These are phyloP conservation scores for Noccaea caerulescens DNA, from an alignment of 345 rosid species.

Conservation along the genomic window DNA sequence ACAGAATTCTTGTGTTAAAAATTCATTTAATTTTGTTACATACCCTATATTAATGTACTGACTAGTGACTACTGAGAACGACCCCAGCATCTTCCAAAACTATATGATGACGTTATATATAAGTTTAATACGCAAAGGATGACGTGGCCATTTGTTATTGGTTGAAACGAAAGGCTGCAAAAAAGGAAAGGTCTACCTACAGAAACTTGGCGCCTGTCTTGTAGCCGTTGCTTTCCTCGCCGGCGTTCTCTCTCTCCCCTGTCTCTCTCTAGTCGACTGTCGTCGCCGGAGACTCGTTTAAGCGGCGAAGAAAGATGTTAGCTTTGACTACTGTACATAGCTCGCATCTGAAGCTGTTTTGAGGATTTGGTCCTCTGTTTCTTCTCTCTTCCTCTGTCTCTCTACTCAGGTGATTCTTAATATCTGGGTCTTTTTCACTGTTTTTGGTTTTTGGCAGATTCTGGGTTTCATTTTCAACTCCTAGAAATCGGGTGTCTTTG, in stretches of 20 bases:
- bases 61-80: not conserved
- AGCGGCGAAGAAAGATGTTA: slow-evolving; percentile 8
- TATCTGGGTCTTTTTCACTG: slow-evolving; percentile 10
- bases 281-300: slow-evolving; percentile 22
- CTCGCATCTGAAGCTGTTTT: slow-evolving; percentile 17
- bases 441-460: slow-evolving; percentile 17
- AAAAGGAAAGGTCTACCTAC: slow-evolving; percentile 32
- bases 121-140: not conserved
- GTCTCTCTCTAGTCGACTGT: slow-evolving; percentile 20
- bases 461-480: slow-evolving; percentile 4
- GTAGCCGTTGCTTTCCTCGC: slow-evolving; percentile 44
- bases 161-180: slow-evolving; percentile 28
- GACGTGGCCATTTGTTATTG: slow-evolving; percentile 12
- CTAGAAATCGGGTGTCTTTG: not conserved
- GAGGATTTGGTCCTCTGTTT: slow-evolving; percentile 23
- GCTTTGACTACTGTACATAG: not conserved
- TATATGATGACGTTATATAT: not conserved
- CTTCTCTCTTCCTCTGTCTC: slow-evolving; percentile 35
- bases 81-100: slow-evolving; percentile 26
- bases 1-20: not conserved
- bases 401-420: slow-evolving; percentile 29
- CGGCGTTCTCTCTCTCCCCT: slow-evolving; percentile 16
- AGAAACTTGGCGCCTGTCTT: slow-evolving; percentile 44
- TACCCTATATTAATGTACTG: no score
- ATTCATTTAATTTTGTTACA: no score